Percentiles rank a stretch among this genome's conserved stretches.
These are phyloP conservation scores for Macrotyloma uniflorum DNA, from an alignment of 306 rosid species.

Conservation along the genomic window DNA sequence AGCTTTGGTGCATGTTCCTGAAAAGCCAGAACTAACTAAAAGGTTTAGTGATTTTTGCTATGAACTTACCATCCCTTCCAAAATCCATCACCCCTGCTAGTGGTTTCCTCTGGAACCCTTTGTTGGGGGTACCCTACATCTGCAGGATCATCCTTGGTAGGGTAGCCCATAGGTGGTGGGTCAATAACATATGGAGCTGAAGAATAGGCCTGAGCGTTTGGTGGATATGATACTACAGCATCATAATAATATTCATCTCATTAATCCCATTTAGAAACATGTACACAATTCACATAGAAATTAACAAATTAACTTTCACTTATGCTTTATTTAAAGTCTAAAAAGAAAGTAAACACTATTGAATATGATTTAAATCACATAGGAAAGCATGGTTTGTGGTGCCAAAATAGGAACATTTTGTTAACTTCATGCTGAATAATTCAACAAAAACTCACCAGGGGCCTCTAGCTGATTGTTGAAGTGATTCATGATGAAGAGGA, in stretches of 20 bases:
- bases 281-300: not conserved
- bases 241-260: not conserved
- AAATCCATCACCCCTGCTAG: constrained; percentile 50
- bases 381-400: not conserved
- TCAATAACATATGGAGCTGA: constrained; percentile 28
- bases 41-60: not conserved
- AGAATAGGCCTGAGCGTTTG: not conserved
- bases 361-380: not conserved
- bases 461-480: constrained; percentile 39
- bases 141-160: constrained; percentile 34
- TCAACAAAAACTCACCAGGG: constrained; percentile 31
- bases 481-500: constrained; percentile 31
- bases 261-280: not conserved
- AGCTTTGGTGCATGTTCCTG: not conserved
- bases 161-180: constrained; percentile 50
- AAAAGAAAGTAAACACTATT: not conserved
- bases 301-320: not conserved
- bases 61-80: constrained; percentile 55
- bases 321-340: not conserved
- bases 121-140: constrained; percentile 38
- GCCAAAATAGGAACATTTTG: not conserved
- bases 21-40: not conserved
- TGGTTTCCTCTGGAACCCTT: constrained; percentile 36
- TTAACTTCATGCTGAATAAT: not conserved
- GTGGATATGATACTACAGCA: constrained; percentile 33